These are phyloP conservation scores for Harrya chromipes DNA, from an alignment of 768 basidiomycete species.

Conservation along the genomic window DNA sequence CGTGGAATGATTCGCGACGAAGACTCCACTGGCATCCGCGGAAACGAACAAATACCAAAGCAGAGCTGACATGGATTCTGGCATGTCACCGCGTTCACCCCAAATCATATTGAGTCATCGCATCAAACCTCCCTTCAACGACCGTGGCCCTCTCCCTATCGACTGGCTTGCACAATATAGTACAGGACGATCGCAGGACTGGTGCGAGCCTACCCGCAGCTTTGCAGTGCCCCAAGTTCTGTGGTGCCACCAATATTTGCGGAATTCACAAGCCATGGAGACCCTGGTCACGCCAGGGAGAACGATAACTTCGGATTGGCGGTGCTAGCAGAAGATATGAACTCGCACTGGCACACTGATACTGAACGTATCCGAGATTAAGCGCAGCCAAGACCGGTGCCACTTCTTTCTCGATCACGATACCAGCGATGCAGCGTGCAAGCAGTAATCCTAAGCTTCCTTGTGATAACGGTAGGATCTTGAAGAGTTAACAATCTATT, in stretches of 20 bases:
- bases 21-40: constrained; percentile 1
- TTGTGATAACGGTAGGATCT: constrained; percentile 2
- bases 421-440: constrained; percentile 8
- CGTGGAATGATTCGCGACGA: not conserved
- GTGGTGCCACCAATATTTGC: not conserved
- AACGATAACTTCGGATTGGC: constrained; percentile 7
- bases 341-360: not conserved
- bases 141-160: too few species aligned
- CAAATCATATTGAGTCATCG: too few species aligned
- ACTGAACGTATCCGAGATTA: not conserved
- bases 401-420: constrained; percentile 19
- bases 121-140: too few species aligned
- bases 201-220: not conserved
- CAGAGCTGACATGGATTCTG: not conserved
- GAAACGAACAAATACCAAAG: constrained; percentile 1
- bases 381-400: constrained; percentile 18
- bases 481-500: constrained; percentile 8
- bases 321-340: constrained; percentile 18
- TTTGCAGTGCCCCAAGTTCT: constrained; percentile 1
- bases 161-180: too few species aligned
- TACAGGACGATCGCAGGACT: too few species aligned
- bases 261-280: not conserved
- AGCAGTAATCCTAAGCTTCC: constrained; percentile 9
- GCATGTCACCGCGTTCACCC: too few species aligned
- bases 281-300: constrained; percentile 3